phyloP scores from a whole-genome alignment of 768 basidiomycete genomes.

The Lentinus brumalis region DNA sequence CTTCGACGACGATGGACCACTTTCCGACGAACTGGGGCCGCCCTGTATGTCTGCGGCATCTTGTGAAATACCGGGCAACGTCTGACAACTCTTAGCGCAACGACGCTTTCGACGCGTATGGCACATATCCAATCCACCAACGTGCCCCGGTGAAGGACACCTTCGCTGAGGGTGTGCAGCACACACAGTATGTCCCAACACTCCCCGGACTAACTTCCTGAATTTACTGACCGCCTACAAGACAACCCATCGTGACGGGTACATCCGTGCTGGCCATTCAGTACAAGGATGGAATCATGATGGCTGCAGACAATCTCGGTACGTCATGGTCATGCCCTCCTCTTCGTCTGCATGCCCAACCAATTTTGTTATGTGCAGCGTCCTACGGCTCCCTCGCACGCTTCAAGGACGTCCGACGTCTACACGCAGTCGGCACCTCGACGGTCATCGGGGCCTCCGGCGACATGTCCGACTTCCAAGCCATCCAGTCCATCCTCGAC shows the following conservation, averaged over 20 bases:
- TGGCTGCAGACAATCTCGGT: conserved; percentile 98
- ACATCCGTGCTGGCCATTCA: conserved; percentile 95
- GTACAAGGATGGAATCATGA: conserved; percentile 96
- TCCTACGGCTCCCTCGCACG: conserved; percentile 97
- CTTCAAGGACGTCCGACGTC: conserved; percentile 91
- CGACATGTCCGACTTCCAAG: conserved; percentile 98
- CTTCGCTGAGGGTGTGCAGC: conserved; percentile 70
- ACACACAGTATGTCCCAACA: conserved; percentile 64
- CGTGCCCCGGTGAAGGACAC: conserved; percentile 51
- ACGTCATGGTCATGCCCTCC: conserved; percentile 24
- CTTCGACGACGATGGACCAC: conserved; percentile 62
- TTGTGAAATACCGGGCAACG: background rate
- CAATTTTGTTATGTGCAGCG: conserved; percentile 46
- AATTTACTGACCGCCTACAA: conserved; percentile 31
- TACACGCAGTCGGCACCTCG: conserved; percentile 79
- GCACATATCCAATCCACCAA: conserved; percentile 74
- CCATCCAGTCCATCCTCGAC: conserved; percentile 81
- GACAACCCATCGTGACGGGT: conserved; percentile 94
- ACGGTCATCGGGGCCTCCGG: conserved; percentile 92
- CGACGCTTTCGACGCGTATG: conserved; percentile 74
- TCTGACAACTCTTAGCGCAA: conserved; percentile 51
- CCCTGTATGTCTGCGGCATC: conserved; percentile 50
- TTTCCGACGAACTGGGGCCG: conserved; percentile 85
- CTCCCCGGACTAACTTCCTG: background rate
- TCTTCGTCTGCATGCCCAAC: background rate